Percentiles rank a stretch among this genome's conserved stretches.
These are phyloP conservation scores for Backusella tarrabulga DNA, from an alignment of 192 early-diverging fungal species.

Conservation along the genomic window DNA sequence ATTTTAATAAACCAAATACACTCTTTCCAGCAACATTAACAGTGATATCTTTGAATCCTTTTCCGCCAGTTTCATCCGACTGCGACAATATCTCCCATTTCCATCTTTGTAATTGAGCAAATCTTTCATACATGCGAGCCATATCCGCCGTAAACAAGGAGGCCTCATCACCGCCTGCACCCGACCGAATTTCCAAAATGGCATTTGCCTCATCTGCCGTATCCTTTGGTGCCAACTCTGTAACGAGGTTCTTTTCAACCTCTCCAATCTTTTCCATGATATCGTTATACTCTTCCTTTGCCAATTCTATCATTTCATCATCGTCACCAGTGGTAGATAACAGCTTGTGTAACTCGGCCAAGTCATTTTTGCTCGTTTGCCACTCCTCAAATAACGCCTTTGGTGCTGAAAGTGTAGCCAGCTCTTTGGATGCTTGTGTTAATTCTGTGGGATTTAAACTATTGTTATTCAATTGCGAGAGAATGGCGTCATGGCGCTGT, in stretches of 20 bases:
- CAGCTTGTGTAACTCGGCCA: slow-evolving; percentile 21
- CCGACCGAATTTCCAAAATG: slow-evolving; percentile 74
- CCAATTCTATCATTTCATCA: slow-evolving; percentile 55
- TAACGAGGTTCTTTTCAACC: slow-evolving; percentile 56
- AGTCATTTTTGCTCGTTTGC: slow-evolving; percentile 13
- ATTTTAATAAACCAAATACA: slow-evolving; percentile 75
- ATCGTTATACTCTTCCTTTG: slow-evolving; percentile 56
- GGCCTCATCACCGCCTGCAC: slow-evolving; percentile 80
- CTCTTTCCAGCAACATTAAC: slow-evolving; percentile 63
- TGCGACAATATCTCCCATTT: slow-evolving; percentile 57
- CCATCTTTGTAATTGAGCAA: slow-evolving; percentile 59
- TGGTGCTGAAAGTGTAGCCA: slow-evolving; percentile 10
- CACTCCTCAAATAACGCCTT: slow-evolving; percentile 23
- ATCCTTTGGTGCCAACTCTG: slow-evolving; percentile 65
- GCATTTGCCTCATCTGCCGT: slow-evolving; percentile 65
- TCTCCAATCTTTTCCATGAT: slow-evolving; percentile 37
- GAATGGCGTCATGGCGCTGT: slow-evolving; percentile 24
- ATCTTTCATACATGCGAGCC: slow-evolving; percentile 74
- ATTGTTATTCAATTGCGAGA: slow-evolving; percentile 24
- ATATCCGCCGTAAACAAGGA: slow-evolving; percentile 71
- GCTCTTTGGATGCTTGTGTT: slow-evolving; percentile 23
- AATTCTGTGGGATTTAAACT: slow-evolving; percentile 9
- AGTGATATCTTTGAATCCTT: slow-evolving; percentile 58
- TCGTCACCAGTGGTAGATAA: slow-evolving; percentile 26
- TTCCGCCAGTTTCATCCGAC: slow-evolving; percentile 45